phyloP scores from a whole-genome alignment of 2,329 filamentous ascomycete species.

The Aspergillus intermedius region DNA sequence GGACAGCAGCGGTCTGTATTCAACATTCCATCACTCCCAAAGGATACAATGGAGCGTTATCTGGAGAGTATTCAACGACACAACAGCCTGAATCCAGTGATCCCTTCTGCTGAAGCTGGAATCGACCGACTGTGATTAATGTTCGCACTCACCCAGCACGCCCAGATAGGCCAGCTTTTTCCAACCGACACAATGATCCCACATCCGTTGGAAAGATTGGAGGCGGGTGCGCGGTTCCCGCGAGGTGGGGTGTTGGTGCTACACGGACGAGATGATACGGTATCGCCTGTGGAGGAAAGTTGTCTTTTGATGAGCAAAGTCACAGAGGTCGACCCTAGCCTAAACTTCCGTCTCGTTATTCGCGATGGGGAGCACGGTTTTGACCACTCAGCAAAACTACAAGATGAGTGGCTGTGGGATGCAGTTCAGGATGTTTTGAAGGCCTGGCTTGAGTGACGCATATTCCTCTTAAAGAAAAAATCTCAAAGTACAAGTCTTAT shows the following conservation, averaged over 20 bases:
- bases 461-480: no score
- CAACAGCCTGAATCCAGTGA: no score
- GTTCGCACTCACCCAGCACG: no score
- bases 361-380: not conserved
- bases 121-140: no score
- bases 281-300: not conserved
- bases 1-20: no score
- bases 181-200: no score
- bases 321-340: not conserved
- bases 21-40: no score
- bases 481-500: no score
- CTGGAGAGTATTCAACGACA: no score
- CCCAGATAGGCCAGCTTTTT: no score
- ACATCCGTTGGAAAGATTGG: slow-evolving; percentile 26
- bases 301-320: not conserved
- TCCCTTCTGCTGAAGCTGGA: no score
- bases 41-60: no score
- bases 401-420: not conserved
- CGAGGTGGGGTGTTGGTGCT: slow-evolving; percentile 26
- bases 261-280: slow-evolving; percentile 22
- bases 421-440: not conserved
- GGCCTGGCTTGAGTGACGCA: not conserved
- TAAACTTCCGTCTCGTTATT: not conserved
- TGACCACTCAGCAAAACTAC: not conserved
- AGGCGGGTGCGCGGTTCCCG: slow-evolving; percentile 19